Base-by-base conservation (phyloP, 2,329 filamentous ascomycete species). In the Nigrospora osmanthi region DNA sequence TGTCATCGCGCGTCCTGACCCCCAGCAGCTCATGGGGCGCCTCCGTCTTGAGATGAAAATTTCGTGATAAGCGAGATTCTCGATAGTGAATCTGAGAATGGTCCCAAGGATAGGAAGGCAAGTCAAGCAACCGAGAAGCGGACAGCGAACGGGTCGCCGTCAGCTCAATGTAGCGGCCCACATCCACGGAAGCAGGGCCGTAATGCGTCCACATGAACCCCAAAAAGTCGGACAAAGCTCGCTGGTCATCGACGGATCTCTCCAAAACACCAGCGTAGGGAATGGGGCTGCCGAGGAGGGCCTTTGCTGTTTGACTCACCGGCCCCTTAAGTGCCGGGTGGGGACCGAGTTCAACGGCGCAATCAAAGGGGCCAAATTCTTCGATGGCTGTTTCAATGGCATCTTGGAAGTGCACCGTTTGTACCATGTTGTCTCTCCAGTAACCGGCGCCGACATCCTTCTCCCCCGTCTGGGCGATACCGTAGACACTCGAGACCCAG, bases 91-190 rank as follows among this genome's bases (percentile, higher is more conserved):
- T 46, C 23, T 64, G 61, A 2, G 63, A 62, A 50, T 75, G 71
- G 37, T 76, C 68, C 69, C 73, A 77, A 0, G 67, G 63, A 45
- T 77, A 78, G 0, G 54, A 46, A 1, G 73, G 73, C 1, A 70
- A 45, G 33, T 61, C 48, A 2, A 38, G 16, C 6, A 63, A 46
- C 11, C 45, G 47, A n/a, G 37, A 44, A 15, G 31, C 15, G 14
- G 47, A 17, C 9, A 50, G 6, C 11, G 33, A 28, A 0, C 38
- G 37, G n/a, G 39, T 34, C 7, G 48, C 39, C 2, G 52, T 56
- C 42, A 56, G 52, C 19, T 53, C 42, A 19, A 59, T 48, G 38
- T 58, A 62, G 36, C 39, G 48, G 38, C 40, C 15, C 31, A 60
- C 30, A 37, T 55, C 43, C 10, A 51, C 12, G 6, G 40, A 44